Base-by-base conservation (phyloP, 228 moss, liverwort and hornwort species). In the Sphagnum fallax region DNA sequence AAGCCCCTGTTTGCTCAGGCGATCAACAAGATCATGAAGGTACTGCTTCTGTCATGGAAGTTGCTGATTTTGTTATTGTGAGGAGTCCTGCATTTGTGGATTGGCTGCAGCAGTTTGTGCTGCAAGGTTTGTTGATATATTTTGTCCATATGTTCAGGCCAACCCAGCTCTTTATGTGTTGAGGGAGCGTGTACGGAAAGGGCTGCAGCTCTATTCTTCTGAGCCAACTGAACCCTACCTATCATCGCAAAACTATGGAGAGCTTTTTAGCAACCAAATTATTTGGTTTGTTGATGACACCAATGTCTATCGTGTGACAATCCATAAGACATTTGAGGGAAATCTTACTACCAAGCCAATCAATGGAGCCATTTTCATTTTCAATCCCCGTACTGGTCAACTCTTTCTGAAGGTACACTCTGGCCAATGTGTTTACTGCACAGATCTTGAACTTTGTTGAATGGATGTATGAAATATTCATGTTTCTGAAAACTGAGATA, bases 1-100 rank as follows among this genome's bases (percentile, higher is more conserved):
- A 98, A 98, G 69, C 98, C 98, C 68, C 88, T 98, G n/a, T 94
- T 98, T 71, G 98, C 98, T n/a, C 98, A 98, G 80, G 98, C 98
- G 50, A 91, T 98, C 69, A 98, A 94, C 80, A 98, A 98, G 81
- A 94, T 98, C 72, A 89, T 89, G 89, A 89, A 89, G 83, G 88
- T 88, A 57, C 9, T 9, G 7, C 15, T 57, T 51, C 4, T 51
- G 11, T 10, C 64, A 4, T 55, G 9, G 32, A 32, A 32, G 32
- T 32, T 32, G 32, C 2, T 32, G 32, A 32, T 32, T 32, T 32
- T 32, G 32, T 32, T 32, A 32, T 32, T 32, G 32, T 2, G 2
- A 32, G 32, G 32, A 32, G 32, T 32, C 32, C 32, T 32, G 32
- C 32, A 32, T 32, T 32, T 32, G 32, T 32, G 32, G 32, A 32